These are phyloP conservation scores for Aspergillus sojae DNA, from an alignment of 2,329 filamentous ascomycete genomes.

Conservation along the genomic window DNA sequence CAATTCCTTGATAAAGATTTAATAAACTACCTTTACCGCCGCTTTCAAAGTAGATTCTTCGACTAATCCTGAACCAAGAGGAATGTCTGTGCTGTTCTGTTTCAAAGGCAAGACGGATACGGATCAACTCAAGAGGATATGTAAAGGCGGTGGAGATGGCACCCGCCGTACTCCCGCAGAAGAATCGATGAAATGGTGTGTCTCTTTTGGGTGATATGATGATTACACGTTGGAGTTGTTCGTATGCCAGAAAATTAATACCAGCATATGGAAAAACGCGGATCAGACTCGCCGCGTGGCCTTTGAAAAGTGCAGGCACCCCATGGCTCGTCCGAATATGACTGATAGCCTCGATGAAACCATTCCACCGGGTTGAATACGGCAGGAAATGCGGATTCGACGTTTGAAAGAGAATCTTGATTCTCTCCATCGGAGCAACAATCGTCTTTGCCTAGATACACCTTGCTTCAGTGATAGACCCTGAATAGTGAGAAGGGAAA, in stretches of 20 bases:
- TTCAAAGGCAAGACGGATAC: conserved; percentile 92
- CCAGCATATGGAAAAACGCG: conserved; percentile 97
- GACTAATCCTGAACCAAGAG: not conserved
- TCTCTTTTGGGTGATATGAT: conserved; percentile 75
- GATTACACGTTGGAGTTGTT: conserved; percentile 81
- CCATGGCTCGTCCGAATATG: conserved; percentile 79
- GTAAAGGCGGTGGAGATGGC: conserved; percentile 94
- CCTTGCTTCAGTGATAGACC: not conserved
- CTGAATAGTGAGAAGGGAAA: not conserved
- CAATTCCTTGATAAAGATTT: conserved; percentile 96
- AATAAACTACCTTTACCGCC: not conserved
- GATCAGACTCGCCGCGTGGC: conserved; percentile 89
- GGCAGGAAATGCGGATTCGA: conserved; percentile 92
- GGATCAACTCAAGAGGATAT: conserved; percentile 89
- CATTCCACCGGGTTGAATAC: conserved; percentile 86
- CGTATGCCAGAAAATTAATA: conserved; percentile 97
- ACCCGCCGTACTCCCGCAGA: conserved; percentile 58
- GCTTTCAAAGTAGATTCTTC: not conserved
- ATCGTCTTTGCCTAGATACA: conserved; percentile 82
- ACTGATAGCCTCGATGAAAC: conserved; percentile 77
- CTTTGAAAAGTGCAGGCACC: conserved; percentile 77
- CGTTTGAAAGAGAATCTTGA: conserved; percentile 98
- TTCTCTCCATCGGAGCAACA: conserved; percentile 92
- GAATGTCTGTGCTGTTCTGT: conserved; percentile 60
- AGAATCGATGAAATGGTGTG: conserved; percentile 70